Evolutionary conservation across 2,329 filamentous ascomycete species (phyloP).

Genomic region (Periglandula ipomoeae): DNA sequence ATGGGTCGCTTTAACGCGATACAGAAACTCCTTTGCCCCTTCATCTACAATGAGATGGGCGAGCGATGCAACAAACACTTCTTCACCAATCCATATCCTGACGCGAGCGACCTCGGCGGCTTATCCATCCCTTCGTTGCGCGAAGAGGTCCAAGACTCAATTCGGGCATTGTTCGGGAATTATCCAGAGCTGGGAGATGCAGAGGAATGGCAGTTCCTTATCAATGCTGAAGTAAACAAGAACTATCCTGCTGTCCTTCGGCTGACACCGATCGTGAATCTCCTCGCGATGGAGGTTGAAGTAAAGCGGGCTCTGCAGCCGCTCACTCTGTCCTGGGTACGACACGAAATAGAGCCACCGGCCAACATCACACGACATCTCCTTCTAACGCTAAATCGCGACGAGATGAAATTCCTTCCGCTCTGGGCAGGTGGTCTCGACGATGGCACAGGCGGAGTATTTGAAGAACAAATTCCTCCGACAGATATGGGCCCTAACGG

Average conservation of each 20-base stretch:
- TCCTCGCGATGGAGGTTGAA: constrained; percentile 14
- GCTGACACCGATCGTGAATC: no score
- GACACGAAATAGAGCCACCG: constrained; percentile 22
- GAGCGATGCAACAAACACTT: neutral
- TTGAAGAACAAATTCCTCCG: constrained; percentile 30
- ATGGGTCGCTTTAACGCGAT: constrained; percentile 18
- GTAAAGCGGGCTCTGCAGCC: constrained; percentile 15
- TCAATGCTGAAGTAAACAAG: neutral
- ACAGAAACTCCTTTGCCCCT: constrained; percentile 22
- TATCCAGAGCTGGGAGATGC: neutral
- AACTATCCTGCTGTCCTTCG: neutral
- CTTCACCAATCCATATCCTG: constrained; percentile 1
- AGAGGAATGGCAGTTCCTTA: neutral
- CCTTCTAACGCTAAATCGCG: constrained; percentile 41
- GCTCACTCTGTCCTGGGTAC: constrained; percentile 16
- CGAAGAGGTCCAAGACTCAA: neutral
- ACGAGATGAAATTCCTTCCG: constrained; percentile 56
- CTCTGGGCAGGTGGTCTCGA: constrained; percentile 53
- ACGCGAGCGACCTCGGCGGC: neutral
- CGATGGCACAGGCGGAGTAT: constrained; percentile 42
- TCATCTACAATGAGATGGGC: constrained; percentile 25
- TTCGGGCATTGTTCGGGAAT: neutral
- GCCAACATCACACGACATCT: constrained; percentile 32
- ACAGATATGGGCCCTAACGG: constrained; percentile 35
- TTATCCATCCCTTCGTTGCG: neutral